Base-by-base conservation (phyloP, 139 green algal species). In the Tetradesmus obliquus region DNA sequence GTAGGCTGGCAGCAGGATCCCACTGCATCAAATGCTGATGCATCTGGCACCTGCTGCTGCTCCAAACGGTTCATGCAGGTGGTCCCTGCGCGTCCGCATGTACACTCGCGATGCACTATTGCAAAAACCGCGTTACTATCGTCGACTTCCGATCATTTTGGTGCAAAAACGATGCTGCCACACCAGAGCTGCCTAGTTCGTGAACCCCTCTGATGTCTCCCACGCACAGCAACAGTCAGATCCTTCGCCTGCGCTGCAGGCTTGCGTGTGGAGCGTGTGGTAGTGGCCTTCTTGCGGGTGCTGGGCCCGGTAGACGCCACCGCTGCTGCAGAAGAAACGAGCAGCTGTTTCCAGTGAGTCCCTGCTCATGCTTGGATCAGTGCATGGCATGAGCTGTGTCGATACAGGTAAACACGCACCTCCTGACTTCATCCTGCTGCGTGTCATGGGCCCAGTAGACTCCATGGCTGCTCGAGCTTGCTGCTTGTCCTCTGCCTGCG, bases 381-480 rank as follows among this genome's bases (percentile, higher is more conserved):
- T 71, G 66, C 12, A 76, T 71, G 60, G 66, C 66, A 0, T 19
- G 3, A 45, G 15, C 66, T 76, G 5, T 7, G 17, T 10, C 5
- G 66, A 6, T 24, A 17, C n/a, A 5, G n/a, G 2, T 6, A 5
- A 5, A 17, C n/a, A 24, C 66, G n/a, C 66, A 76, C 66, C 66
- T 76, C 60, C 60, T 53, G 60, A 69, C 19, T 69, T 53, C 32
- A 45, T 45, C 62, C 45, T 89, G 51, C 58, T 81, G 20, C 86
- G 86, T 6, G 86, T 90, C 22, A 62, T 83, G 24, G 86, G 86
- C 1, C 86, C 86, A 72, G 69, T 51, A 32, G 66, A 82, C 69
- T 90, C 86, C 86, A 90, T 90, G 76, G 76, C 24, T 51, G 76
- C 76, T 82, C 76, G 66, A 76, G 66, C 17, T 82, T 82, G n/a